Conservation (phyloP, 495 filamentous ascomycete genomes). For the Daldinia bambusicola region DNA sequence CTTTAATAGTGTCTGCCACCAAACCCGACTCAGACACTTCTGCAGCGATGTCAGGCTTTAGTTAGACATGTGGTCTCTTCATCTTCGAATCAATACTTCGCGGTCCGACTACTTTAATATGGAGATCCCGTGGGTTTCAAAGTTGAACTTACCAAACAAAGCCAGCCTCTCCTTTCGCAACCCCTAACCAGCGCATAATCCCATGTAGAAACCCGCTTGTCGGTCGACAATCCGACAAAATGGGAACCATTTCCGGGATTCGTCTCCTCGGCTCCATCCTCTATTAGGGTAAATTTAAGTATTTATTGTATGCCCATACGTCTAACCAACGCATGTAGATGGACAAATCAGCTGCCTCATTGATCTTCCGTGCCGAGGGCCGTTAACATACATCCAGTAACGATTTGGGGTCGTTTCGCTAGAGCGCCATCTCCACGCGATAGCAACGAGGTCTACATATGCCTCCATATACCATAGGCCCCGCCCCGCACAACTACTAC, state of each 20-base stretch:
- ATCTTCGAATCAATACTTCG: constrained; percentile 19
- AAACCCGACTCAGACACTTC: constrained; percentile 31
- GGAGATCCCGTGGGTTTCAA: constrained; percentile 14
- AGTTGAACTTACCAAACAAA: constrained; percentile 3
- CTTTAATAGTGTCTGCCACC: constrained; percentile 25
- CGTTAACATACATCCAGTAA: constrained; percentile 1
- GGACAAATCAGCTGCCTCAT: not conserved
- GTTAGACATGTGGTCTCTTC: constrained; percentile 32
- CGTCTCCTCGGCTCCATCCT: not conserved
- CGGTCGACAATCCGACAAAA: constrained; percentile 21
- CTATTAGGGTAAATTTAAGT: constrained; percentile 13
- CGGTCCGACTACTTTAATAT: constrained; percentile 12
- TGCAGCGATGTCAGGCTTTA: constrained; percentile 30
- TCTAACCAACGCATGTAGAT: not conserved
- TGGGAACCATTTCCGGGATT: constrained; percentile 22
- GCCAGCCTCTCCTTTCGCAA: constrained; percentile 26
- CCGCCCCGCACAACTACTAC: constrained; percentile 18
- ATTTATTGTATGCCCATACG: not conserved
- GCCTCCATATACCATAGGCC: not conserved
- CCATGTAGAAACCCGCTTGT: constrained; percentile 24
- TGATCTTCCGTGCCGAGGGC: constrained; percentile 2
- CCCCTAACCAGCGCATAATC: constrained; percentile 23
- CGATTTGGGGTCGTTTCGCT: constrained; percentile 18
- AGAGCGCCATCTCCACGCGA: constrained; percentile 12
- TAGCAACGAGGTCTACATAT: constrained; percentile 11